Percentiles rank a stretch among this genome's conserved stretches.
Evolutionary conservation across 345 rosid species (phyloP).

Genomic region (Populus davidiana): DNA sequence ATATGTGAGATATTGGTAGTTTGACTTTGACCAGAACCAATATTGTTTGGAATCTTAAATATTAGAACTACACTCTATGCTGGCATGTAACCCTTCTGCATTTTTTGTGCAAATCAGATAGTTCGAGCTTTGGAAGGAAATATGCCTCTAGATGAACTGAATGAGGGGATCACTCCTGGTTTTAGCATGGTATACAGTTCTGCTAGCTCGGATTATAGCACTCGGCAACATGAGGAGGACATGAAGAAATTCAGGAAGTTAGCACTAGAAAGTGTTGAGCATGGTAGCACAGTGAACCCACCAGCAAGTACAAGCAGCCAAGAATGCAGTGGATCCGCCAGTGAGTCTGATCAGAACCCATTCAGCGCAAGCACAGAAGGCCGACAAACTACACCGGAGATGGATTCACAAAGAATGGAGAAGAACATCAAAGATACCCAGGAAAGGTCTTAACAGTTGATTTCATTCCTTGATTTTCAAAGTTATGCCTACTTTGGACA

Average conservation of each 20-base stretch:
- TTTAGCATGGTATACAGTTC: conserved; percentile 6
- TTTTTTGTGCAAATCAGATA: conserved; percentile 22
- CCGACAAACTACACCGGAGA: conserved; percentile 15
- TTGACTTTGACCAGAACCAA: background rate
- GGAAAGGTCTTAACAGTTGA: conserved; percentile 1
- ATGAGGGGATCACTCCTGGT: conserved; percentile 17
- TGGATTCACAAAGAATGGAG: conserved; percentile 7
- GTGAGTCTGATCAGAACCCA: conserved; percentile 7
- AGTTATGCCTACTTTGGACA: background rate
- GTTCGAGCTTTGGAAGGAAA: conserved; percentile 29
- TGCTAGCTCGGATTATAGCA: conserved; percentile 10
- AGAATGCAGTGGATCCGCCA: conserved; percentile 13
- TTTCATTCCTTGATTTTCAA: background rate
- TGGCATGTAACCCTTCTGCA: conserved; percentile 1
- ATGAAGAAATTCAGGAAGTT: conserved; percentile 24
- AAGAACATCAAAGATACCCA: background rate
- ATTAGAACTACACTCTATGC: background rate
- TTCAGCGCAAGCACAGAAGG: conserved; percentile 13
- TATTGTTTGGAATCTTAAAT: background rate
- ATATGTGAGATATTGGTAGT: background rate
- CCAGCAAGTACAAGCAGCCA: conserved; percentile 4
- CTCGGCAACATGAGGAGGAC: conserved; percentile 19
- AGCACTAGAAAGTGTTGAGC: conserved; percentile 20
- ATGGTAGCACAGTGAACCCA: conserved; percentile 6
- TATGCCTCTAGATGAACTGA: conserved; percentile 19